Base-by-base conservation (phyloP, 2,329 filamentous ascomycete species). In the Monosporascus sp. region DNA sequence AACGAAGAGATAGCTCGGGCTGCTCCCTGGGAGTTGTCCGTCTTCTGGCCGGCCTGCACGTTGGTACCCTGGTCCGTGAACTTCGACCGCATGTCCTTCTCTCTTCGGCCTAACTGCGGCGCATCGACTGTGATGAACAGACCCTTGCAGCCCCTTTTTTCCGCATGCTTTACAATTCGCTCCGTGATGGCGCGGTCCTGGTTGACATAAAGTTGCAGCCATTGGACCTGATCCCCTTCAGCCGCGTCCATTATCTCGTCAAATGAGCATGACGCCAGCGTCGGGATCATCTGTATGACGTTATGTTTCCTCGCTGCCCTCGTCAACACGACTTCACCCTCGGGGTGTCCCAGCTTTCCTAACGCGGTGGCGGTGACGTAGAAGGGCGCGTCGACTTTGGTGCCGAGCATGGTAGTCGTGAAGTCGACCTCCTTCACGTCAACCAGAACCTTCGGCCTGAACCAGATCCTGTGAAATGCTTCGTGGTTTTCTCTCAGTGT, bases 81-180 rank as follows among this genome's bases (percentile, higher is more conserved):
- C 72, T 97, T 97, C 60, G 82, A 84, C 40, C 94, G 89, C 94
- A 97, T 97, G 70, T 97, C 94, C 77, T 97, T 99, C 72, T 99
- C 94, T 61, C 94, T 82, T 40, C 94, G 86, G 43, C 94, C 94
- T 22, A 99, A 85, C 72, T 97, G 93, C 6, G 94, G 94, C 50
- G 94, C 94, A 70, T 99, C 94, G 51, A 99, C 94, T 2, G 94
- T 99, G 75, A 99, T 97, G 78, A 99, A 99, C 18, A 99, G 84
- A 9, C 88, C 94, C 73, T 90, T 94, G 79, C 94, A 97, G 28
- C 94, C 94, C 53, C 94, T 87, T 66, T 78, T 78, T 75, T 99
- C 94, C 56, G 94, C 94, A 72, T 97, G 91, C 74, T 93, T 72
- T 48, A 99, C 88, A 62, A 99, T 97, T 58, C 84, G 83, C 72